Evolutionary conservation across 2,329 filamentous ascomycete species (phyloP).

Genomic region (Fusarium sarcochroum): DNA sequence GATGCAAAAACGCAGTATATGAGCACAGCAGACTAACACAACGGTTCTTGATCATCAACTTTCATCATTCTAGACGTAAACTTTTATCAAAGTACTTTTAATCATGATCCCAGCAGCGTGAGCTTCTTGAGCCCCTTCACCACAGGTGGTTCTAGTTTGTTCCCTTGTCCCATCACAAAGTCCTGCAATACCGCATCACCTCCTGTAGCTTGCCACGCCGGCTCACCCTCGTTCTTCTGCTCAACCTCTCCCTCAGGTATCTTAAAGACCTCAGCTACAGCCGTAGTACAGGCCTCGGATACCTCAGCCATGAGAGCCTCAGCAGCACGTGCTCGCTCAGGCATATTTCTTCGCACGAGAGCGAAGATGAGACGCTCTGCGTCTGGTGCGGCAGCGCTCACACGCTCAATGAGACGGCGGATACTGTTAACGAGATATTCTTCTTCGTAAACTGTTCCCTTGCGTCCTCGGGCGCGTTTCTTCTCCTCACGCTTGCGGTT

Average conservation of each 20-base stretch:
- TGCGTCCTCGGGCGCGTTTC: slow-evolving; percentile 93
- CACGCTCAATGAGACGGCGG: slow-evolving; percentile 83
- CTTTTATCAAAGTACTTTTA: slow-evolving; percentile 9
- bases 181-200: slow-evolving; percentile 68
- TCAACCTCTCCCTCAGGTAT: slow-evolving; percentile 28
- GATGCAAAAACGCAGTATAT: too few species aligned
- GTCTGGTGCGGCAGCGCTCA: slow-evolving; percentile 81
- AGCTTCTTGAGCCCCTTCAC: slow-evolving; percentile 65
- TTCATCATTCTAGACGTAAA: slow-evolving; percentile 22
- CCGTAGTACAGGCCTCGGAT: slow-evolving; percentile 75
- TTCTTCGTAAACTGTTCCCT: slow-evolving; percentile 97
- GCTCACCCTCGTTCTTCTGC: slow-evolving; percentile 41
- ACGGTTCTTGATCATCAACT: slow-evolving; percentile 5
- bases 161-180: slow-evolving; percentile 61
- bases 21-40: too few species aligned
- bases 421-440: slow-evolving; percentile 95
- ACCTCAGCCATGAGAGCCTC: slow-evolving; percentile 83
- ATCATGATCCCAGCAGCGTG: slow-evolving; percentile 62
- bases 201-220: slow-evolving; percentile 58
- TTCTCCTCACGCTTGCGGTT: slow-evolving; percentile 92
- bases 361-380: slow-evolving; percentile 81
- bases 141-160: slow-evolving; percentile 63
- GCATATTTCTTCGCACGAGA: slow-evolving; percentile 84
- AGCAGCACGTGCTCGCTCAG: slow-evolving; percentile 85
- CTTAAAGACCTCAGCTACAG: slow-evolving; percentile 78